Conservation (phyloP, 192 early-diverging fungal species). For the Mortierella antarctica region DNA sequence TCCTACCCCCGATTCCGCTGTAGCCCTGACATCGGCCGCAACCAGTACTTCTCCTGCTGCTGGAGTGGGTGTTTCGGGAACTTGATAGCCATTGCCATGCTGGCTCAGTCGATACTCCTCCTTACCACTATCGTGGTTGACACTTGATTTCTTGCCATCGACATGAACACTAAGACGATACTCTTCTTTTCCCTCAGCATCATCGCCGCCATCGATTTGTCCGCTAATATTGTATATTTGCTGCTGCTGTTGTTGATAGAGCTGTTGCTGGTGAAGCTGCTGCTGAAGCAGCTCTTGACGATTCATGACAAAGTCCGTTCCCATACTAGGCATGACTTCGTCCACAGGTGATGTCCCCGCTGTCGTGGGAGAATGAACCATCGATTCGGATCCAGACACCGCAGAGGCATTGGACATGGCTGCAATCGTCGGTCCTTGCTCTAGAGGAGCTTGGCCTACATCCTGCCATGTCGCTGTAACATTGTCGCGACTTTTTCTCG, state of each 20-base stretch:
- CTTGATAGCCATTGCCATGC: too few relatives aligned
- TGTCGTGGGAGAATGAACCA: not conserved
- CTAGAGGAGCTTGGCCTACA: not conserved
- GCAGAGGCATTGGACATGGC: constrained; percentile 2
- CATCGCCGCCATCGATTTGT: not conserved
- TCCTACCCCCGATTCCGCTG: too few relatives aligned
- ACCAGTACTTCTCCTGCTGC: too few relatives aligned
- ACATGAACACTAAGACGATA: not conserved
- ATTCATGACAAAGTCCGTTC: too few relatives aligned
- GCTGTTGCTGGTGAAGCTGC: not conserved
- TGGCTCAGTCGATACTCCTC: too few relatives aligned
- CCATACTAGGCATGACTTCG: not conserved
- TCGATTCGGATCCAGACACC: not conserved
- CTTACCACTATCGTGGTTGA: not conserved
- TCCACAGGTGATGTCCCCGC: not conserved
- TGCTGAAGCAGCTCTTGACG: not conserved
- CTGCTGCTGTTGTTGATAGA: not conserved
- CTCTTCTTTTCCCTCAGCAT: constrained; percentile 3
- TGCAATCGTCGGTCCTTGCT: not conserved
- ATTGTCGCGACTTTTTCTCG: not conserved
- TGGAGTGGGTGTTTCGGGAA: too few relatives aligned
- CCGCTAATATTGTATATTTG: not conserved
- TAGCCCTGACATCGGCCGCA: too few relatives aligned
- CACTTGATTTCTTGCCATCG: not conserved
- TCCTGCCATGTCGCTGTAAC: not conserved